A percentile compares a stretch with the other conserved stretches of the same genome.
phyloP scores from a whole-genome alignment of 345 rosid species.

The Psidium guajava region DNA sequence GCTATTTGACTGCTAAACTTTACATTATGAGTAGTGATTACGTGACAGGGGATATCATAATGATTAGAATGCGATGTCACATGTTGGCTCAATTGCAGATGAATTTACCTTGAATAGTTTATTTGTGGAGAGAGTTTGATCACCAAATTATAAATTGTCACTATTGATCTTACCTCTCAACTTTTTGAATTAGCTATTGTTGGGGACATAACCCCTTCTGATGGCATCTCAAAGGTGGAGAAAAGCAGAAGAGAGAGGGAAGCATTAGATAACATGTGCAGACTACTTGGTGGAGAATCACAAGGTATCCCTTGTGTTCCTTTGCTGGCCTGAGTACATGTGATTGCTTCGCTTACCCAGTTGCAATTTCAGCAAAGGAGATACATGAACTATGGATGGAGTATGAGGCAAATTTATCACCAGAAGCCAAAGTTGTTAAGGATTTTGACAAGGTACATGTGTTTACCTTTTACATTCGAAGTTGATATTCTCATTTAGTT shows the following conservation, averaged over 20 bases:
- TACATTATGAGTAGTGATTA: background rate
- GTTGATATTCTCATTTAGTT: background rate
- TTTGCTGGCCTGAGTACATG: background rate
- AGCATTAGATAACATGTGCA: slow-evolving; percentile 89
- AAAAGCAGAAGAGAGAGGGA: slow-evolving; percentile 74
- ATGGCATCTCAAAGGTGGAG: slow-evolving; percentile 84
- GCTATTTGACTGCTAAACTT: background rate
- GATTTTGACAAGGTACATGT: slow-evolving; percentile 73
- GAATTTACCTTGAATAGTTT: background rate
- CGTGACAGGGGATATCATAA: background rate
- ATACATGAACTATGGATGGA: slow-evolving; percentile 70
- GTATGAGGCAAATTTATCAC: slow-evolving; percentile 80
- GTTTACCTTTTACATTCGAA: background rate
- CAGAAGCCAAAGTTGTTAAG: slow-evolving; percentile 92
- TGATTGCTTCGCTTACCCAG: background rate
- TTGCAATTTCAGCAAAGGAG: slow-evolving; percentile 52
- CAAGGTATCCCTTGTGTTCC: slow-evolving; percentile 32
- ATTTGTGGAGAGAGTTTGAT: background rate
- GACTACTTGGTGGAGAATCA: slow-evolving; percentile 70
- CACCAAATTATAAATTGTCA: background rate
- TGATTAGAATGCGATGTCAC: background rate
- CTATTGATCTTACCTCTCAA: background rate
- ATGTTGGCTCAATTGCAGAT: background rate
- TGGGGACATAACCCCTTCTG: slow-evolving; percentile 86
- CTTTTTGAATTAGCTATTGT: slow-evolving; percentile 65